Conservation (phyloP, 495 filamentous ascomycete species). For the Sabuloglossum arenarium region DNA sequence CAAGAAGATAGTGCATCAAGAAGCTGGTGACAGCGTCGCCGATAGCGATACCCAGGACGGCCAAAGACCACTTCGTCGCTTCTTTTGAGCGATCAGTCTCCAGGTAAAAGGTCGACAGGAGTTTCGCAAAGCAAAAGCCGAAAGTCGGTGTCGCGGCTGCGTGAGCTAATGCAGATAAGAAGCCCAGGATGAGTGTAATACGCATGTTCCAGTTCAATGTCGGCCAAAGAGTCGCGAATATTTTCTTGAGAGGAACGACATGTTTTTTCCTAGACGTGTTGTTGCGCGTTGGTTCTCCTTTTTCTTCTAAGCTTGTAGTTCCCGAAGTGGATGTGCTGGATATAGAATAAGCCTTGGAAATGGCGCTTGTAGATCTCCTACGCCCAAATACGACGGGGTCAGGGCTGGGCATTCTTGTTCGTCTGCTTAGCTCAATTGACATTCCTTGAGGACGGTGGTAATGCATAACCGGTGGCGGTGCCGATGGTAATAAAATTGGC, state of each 20-base stretch:
- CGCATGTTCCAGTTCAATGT: slow-evolving; percentile 29
- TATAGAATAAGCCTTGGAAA: not conserved
- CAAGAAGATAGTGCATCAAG: slow-evolving; percentile 46
- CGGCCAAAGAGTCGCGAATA: slow-evolving; percentile 60
- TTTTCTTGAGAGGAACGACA: slow-evolving; percentile 25
- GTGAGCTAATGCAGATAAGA: slow-evolving; percentile 38
- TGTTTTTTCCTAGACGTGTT: not conserved
- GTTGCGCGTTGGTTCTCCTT: not conserved
- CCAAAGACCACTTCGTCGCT: slow-evolving; percentile 44
- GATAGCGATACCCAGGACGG: slow-evolving; percentile 45
- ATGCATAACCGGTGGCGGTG: not conserved
- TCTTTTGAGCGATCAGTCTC: slow-evolving; percentile 19
- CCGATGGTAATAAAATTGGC: not conserved
- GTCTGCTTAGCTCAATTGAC: not conserved
- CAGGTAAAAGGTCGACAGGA: slow-evolving; percentile 48
- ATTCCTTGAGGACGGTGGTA: not conserved
- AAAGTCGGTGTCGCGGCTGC: slow-evolving; percentile 57
- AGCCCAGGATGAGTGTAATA: slow-evolving; percentile 35
- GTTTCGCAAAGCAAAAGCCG: slow-evolving; percentile 52
- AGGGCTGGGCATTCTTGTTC: not conserved
- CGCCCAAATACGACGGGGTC: not conserved
- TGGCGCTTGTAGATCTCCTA: not conserved
- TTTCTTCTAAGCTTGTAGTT: not conserved
- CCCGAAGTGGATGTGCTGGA: not conserved
- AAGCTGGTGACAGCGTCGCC: slow-evolving; percentile 43